Percentiles rank a stretch among this genome's conserved stretches.
phyloP scores from a whole-genome alignment of 2,329 filamentous ascomycete genomes.

The Grosmannia huntii region DNA sequence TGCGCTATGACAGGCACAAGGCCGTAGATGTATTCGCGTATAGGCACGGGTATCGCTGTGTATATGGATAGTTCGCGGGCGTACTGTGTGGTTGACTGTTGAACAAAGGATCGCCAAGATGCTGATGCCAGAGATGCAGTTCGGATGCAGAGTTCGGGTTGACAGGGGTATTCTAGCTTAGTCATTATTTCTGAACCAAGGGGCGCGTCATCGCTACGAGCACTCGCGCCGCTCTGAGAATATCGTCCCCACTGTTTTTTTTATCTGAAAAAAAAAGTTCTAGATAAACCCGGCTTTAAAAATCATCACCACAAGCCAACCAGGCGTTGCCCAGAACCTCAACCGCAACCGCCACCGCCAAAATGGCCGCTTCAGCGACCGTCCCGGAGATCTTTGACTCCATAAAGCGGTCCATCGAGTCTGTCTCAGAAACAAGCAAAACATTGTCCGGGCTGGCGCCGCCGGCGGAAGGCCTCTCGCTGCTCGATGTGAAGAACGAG shows the following conservation, averaged over 20 bases:
- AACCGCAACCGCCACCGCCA: neutral
- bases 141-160: neutral
- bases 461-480: slow-evolving; percentile 78
- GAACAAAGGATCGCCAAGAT: neutral
- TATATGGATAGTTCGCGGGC: neutral
- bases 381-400: slow-evolving; percentile 38
- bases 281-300: neutral
- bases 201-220: neutral
- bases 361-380: slow-evolving; percentile 18
- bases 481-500: slow-evolving; percentile 93
- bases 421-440: slow-evolving; percentile 55
- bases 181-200: neutral
- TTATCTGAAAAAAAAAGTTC: slow-evolving; percentile 8
- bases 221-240: neutral
- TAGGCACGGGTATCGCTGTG: neutral
- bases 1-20: neutral
- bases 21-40: neutral
- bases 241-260: neutral
- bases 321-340: neutral
- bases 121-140: neutral
- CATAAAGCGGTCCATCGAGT: slow-evolving; percentile 44
- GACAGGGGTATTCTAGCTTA: neutral
- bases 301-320: neutral
- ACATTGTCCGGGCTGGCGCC: slow-evolving; percentile 51
- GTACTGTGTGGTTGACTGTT: neutral